Percentiles rank a stretch among this genome's conserved stretches.
Conservation (phyloP, 2,329 filamentous ascomycete genomes). For the Massarina eburnea region DNA sequence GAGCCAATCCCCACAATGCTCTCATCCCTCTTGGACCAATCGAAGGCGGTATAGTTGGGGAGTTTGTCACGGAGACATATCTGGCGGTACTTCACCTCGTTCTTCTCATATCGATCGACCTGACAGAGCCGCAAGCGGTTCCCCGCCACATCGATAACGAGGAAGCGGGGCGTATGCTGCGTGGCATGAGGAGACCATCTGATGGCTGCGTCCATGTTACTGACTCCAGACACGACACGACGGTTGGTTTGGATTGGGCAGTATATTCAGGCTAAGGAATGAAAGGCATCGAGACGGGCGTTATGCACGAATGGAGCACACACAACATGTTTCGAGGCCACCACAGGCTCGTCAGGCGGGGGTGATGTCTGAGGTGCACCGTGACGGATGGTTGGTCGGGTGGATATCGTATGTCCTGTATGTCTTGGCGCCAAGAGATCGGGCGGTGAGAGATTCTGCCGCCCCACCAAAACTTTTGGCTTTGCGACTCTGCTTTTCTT, state of each 20-base stretch:
- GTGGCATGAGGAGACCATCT: conserved; percentile 64
- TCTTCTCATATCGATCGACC: conserved; percentile 43
- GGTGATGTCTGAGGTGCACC: neutral
- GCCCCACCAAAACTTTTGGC: conserved; percentile 37
- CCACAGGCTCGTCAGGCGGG: neutral
- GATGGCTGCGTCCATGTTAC: conserved; percentile 61
- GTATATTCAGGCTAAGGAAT: conserved; percentile 6
- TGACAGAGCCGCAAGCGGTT: conserved; percentile 62
- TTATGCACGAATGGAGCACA: neutral
- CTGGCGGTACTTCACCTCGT: conserved; percentile 54
- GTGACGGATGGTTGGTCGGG: neutral
- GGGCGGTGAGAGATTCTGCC: conserved; percentile 25
- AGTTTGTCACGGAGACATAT: conserved; percentile 57
- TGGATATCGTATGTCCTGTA: too few relatives aligned
- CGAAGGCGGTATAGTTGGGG: conserved; percentile 65
- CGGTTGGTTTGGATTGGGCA: neutral
- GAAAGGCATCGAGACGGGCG: neutral
- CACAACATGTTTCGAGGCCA: conserved; percentile 2
- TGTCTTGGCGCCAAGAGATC: conserved; percentile 18
- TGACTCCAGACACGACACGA: conserved; percentile 8
- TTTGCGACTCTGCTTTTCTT: neutral
- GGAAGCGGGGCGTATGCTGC: conserved; percentile 55
- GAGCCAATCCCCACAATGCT: conserved; percentile 75
- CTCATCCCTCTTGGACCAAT: conserved; percentile 64
- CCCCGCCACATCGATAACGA: conserved; percentile 62